Base-by-base conservation (phyloP, 768 basidiomycete genomes). In the Leccinum ochraceum region DNA sequence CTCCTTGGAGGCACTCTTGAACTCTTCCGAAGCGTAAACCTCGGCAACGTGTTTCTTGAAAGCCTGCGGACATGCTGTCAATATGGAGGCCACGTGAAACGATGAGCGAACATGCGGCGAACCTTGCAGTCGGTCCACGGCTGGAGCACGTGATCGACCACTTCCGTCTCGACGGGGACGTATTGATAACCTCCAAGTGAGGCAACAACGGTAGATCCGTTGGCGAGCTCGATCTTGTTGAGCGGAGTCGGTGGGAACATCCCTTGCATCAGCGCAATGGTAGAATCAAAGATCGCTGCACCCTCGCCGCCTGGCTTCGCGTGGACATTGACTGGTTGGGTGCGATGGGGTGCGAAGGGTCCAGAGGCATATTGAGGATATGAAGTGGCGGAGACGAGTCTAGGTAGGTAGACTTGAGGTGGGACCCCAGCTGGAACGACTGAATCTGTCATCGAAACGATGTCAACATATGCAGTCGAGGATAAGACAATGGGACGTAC, bases 101-200 rank as follows among this genome's bases (percentile, higher is more conserved):
- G 20, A 42, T 6, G 62, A 66, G 49, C 53, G 24, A 42, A 14
- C 51, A 37, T 42, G 63, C 77, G 17, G 39, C 39, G 56, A 63
- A 85, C 83, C 24, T 83, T 81, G 71, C 86, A 87, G 60, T 81
- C 77, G 7, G 82, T 83, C 90, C 89, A 94, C 56, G 87, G 86
- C 76, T 94, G 90, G 64, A 94, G 77, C 58, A 89, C 89, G 66
- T 86, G 85, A 71, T 92, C 89, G 62, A 89, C 88, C 58, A 64
- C 63, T 53, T 67, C 66, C 71, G 74, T 71, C 71, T 92, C 90
- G 54, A 94, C 88, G 32, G 92, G 90, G 57, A 94, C 83, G 65
- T 94, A 95, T 75, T 93, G 91, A 75, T 94, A 95, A 1, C 90
- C 90, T 8, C 86, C 85, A 28, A 94, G 82, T n/a, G 92, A 91